These are phyloP conservation scores for Citrullus mucosospermus DNA, from an alignment of 306 rosid species.

Conservation along the genomic window DNA sequence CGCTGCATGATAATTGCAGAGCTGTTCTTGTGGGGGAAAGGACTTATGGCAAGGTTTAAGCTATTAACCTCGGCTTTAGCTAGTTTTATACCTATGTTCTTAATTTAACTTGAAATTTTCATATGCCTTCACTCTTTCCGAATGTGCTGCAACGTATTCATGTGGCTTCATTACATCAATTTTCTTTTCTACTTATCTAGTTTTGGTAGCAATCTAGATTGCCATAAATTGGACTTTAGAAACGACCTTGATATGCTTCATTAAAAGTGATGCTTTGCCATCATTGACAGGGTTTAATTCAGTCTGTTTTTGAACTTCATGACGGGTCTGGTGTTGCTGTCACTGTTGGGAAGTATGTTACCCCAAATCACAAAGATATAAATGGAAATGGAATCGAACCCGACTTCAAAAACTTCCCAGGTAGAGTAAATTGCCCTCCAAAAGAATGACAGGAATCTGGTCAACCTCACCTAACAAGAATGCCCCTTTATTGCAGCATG, in stretches of 20 bases:
- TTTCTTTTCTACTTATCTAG: not conserved
- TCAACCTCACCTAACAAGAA: constrained; percentile 13
- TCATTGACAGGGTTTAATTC: constrained; percentile 64
- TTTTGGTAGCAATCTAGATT: not conserved
- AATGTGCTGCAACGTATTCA: not conserved
- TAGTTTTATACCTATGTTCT: not conserved
- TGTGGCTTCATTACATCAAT: not conserved
- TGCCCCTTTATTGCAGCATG: constrained; percentile 41
- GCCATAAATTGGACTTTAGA: not conserved
- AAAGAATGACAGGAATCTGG: not conserved
- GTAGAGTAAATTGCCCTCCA: constrained; percentile 23
- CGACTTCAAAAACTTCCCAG: constrained; percentile 73
- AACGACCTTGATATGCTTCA: not conserved
- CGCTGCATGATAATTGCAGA: constrained; percentile 91
- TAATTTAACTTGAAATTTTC: not conserved
- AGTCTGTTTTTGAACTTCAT: constrained; percentile 86
- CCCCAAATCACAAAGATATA: constrained; percentile 78
- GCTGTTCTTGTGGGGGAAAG: constrained; percentile 93
- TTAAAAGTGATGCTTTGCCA: constrained; percentile 9
- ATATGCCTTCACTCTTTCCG: not conserved
- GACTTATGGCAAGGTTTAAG: constrained; percentile 82
- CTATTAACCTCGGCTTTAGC: not conserved
- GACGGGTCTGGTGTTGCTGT: constrained; percentile 95
- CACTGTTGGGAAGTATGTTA: constrained; percentile 91
- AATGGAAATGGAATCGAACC: constrained; percentile 92